phyloP scores from a whole-genome alignment of 805 yeast species.

The Starmerella ratchasimensis region DNA sequence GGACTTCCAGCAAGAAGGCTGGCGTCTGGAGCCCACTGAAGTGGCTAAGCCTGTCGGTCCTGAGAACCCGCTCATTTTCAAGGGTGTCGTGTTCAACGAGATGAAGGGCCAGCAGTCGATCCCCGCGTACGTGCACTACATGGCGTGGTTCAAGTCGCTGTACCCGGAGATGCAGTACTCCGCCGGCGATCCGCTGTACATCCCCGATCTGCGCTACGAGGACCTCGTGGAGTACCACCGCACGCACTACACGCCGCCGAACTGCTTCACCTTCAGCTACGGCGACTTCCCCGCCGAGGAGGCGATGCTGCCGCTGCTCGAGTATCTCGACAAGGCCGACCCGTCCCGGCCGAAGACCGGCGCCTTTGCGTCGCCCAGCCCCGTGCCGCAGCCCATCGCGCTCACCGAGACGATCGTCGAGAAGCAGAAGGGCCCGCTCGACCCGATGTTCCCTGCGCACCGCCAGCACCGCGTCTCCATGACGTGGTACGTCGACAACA shows the following conservation, averaged over 20 bases:
- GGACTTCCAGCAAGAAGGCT: constrained; percentile 92
- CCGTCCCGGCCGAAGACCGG: not conserved
- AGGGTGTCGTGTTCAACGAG: constrained; percentile 95
- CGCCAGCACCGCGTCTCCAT: constrained; percentile 67
- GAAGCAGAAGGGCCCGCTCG: constrained; percentile 58
- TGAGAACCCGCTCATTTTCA: constrained; percentile 45
- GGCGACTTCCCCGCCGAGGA: constrained; percentile 41
- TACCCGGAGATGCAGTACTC: constrained; percentile 79
- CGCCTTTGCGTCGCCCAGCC: not conserved
- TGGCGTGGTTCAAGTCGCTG: constrained; percentile 64
- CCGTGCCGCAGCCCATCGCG: constrained; percentile 33
- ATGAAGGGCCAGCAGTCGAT: constrained; percentile 96
- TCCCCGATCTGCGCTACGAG: constrained; percentile 59
- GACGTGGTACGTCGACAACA: constrained; percentile 77
- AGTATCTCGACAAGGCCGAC: constrained; percentile 14
- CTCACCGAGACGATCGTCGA: constrained; percentile 29
- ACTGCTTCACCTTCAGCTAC: constrained; percentile 74
- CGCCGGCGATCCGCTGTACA: constrained; percentile 83
- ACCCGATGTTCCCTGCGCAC: constrained; percentile 52
- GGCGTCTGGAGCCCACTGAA: constrained; percentile 81
- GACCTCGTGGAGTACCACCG: constrained; percentile 68
- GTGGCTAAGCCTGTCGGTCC: constrained; percentile 15
- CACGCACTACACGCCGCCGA: constrained; percentile 75
- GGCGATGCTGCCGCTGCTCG: constrained; percentile 17
- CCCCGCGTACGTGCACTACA: constrained; percentile 73